phyloP scores from a whole-genome alignment of 208 protist genomes.

The Leishmania tropica region DNA sequence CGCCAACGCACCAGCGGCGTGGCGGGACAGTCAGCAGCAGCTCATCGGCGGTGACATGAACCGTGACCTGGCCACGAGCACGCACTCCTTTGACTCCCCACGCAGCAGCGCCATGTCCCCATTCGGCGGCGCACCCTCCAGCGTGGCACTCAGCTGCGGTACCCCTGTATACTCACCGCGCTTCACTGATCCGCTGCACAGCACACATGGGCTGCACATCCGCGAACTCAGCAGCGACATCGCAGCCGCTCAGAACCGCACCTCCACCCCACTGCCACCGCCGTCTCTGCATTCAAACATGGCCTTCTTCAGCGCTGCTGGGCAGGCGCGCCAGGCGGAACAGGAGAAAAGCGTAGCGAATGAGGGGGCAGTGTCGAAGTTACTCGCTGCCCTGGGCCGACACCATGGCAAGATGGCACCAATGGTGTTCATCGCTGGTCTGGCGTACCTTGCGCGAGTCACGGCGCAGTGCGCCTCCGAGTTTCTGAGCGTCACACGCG shows the following conservation, averaged over 20 bases:
- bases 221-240: not conserved
- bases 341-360: not conserved
- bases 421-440: conserved; percentile 78
- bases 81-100: conserved; percentile 56
- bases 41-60: conserved; percentile 35
- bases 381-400: conserved; percentile 21
- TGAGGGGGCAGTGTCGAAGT: conserved; percentile 25
- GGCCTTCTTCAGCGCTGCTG: conserved; percentile 17
- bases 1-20: conserved; percentile 42
- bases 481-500: conserved; percentile 54
- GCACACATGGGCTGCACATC: conserved; percentile 10
- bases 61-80: conserved; percentile 30
- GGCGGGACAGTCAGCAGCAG: conserved; percentile 27
- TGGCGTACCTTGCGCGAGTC: conserved; percentile 81
- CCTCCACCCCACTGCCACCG: not conserved
- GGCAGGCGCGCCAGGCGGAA: conserved; percentile 13
- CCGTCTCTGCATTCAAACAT: not conserved
- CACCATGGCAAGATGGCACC: conserved; percentile 47
- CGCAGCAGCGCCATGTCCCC: conserved; percentile 26
- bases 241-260: not conserved
- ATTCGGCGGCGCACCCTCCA: conserved; percentile 1
- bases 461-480: conserved; percentile 47
- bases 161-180: conserved; percentile 13
- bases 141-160: not conserved
- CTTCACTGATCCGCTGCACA: conserved; percentile 7